These are phyloP conservation scores for Pulveroboletus sp. DNA, from an alignment of 768 basidiomycete genomes.

Conservation along the genomic window DNA sequence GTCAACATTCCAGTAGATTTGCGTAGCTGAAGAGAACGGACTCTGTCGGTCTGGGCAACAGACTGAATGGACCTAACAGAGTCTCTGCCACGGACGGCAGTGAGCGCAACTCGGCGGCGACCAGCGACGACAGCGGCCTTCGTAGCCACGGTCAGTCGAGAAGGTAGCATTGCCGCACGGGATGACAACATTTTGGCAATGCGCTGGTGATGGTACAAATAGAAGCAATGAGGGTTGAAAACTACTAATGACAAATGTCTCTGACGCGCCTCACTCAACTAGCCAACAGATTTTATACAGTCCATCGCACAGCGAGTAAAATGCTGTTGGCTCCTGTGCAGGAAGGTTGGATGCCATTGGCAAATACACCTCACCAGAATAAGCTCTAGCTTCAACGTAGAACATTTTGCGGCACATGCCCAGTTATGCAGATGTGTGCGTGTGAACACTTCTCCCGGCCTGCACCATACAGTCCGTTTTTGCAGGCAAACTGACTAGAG, in stretches of 20 bases:
- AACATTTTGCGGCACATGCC: not conserved
- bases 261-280: not conserved
- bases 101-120: conserved; percentile 37
- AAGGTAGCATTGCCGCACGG: conserved; percentile 21
- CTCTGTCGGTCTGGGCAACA: conserved; percentile 71
- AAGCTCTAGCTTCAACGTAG: not conserved
- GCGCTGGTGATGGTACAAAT: conserved; percentile 5
- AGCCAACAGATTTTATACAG: not conserved
- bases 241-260: not conserved
- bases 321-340: conserved; percentile 21
- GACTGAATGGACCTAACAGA: conserved; percentile 49
- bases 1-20: not conserved
- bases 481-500: not conserved
- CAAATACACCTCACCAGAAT: conserved; percentile 3
- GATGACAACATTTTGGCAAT: conserved; percentile 27
- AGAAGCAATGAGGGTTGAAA: not conserved
- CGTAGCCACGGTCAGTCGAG: conserved; percentile 34
- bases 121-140: conserved; percentile 46
- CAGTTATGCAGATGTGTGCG: not conserved
- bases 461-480: not conserved
- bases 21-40: conserved; percentile 31
- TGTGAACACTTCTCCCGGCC: not conserved
- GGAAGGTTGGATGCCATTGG: not conserved
- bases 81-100: conserved; percentile 36
- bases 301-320: conserved; percentile 1